Conservation (phyloP, 2,329 filamentous ascomycete species). For the Colletotrichum shisoi region DNA sequence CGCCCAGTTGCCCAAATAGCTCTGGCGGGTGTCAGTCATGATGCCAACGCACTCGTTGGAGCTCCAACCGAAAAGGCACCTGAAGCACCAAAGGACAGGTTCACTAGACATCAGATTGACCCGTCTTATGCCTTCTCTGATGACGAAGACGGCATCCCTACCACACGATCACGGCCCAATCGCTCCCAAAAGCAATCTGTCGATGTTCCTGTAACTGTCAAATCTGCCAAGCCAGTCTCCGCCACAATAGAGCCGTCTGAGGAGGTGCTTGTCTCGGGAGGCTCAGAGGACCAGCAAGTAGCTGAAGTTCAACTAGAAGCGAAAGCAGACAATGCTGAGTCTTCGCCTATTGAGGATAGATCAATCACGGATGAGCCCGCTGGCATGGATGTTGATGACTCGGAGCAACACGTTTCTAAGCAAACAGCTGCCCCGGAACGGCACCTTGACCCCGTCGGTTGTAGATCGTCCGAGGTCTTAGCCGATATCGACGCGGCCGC, state of each 20-base stretch:
- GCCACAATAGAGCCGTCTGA: not conserved
- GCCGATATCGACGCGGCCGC: not conserved
- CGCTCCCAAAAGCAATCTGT: not conserved
- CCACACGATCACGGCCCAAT: not conserved
- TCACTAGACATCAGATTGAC: constrained; percentile 37
- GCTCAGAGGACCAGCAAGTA: not conserved
- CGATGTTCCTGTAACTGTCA: not conserved
- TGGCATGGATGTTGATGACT: not conserved
- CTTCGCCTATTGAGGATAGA: too few species aligned
- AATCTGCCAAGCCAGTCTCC: not conserved
- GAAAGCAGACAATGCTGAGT: not conserved
- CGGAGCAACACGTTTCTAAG: not conserved
- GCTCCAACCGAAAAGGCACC: not conserved
- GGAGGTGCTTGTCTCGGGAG: too few species aligned
- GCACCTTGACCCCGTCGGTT: not conserved
- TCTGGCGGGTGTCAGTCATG: not conserved
- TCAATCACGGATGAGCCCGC: not conserved
- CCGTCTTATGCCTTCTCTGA: constrained; percentile 42
- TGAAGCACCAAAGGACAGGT: constrained; percentile 12
- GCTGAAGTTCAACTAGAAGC: not conserved
- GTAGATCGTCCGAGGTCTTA: not conserved
- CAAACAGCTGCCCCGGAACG: not conserved
- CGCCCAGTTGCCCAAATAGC: not conserved
- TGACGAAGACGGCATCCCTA: constrained; percentile 40
- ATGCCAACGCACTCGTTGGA: not conserved